Evolutionary conservation across 495 filamentous ascomycete genomes (phyloP).

Genomic region (Melanomma pulvis-pyrius): DNA sequence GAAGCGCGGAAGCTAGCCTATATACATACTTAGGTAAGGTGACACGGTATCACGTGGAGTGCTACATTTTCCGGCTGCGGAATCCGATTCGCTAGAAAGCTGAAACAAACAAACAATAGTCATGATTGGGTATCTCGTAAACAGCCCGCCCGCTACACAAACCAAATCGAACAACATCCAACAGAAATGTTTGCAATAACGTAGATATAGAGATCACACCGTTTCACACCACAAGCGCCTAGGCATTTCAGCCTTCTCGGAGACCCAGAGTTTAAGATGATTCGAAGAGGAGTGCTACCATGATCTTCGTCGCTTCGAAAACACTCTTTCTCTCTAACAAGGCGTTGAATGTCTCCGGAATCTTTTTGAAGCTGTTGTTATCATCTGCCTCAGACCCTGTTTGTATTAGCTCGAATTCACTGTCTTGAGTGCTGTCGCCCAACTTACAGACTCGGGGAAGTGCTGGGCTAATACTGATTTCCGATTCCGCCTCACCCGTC

Average conservation of each 20-base stretch:
- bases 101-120: background rate
- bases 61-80: background rate
- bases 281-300: conserved; percentile 52
- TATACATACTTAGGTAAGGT: background rate
- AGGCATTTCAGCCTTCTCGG: too few relatives aligned
- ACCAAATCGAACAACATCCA: background rate
- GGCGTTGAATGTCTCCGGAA: conserved; percentile 57
- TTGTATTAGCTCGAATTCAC: background rate
- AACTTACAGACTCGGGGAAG: conserved; percentile 55
- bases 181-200: background rate
- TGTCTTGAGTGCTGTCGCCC: background rate
- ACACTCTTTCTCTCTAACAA: conserved; percentile 56
- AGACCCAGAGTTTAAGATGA: background rate
- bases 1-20: background rate
- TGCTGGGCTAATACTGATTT: conserved; percentile 50
- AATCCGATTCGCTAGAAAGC: background rate
- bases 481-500: conserved; percentile 63
- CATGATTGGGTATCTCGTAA: background rate
- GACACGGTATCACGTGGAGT: background rate
- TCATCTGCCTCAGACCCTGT: conserved; percentile 53
- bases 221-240: too few relatives aligned
- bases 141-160: background rate
- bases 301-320: conserved; percentile 54
- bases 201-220: background rate
- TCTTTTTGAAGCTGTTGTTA: conserved; percentile 50